Evolutionary conservation across 148 eudicot species (phyloP).

Genomic region (Chenopodium suecicum): DNA sequence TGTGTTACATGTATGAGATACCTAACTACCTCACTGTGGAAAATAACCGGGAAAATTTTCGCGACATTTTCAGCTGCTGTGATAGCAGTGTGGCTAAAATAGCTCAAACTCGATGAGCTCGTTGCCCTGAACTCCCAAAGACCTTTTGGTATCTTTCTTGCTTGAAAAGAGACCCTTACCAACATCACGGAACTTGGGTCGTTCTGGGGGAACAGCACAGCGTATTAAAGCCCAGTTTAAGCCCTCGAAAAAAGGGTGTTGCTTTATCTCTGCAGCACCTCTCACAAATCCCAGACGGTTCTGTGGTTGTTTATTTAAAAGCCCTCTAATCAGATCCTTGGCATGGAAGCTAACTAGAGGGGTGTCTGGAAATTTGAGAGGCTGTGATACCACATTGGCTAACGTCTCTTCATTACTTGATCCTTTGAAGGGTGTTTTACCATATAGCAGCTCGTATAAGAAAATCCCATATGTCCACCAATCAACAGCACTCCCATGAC

Average conservation of each 20-base stretch:
- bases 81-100: conserved; percentile 35
- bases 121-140: conserved; percentile 17
- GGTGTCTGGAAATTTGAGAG: conserved; percentile 53
- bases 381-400: conserved; percentile 53
- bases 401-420: conserved; percentile 62
- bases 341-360: conserved; percentile 65
- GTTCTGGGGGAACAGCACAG: conserved; percentile 69
- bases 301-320: conserved; percentile 61
- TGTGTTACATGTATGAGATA: conserved; percentile 22
- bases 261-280: conserved; percentile 78
- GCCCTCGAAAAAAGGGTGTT: conserved; percentile 74
- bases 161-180: conserved; percentile 25
- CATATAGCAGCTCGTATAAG: conserved; percentile 70
- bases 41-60: conserved; percentile 8
- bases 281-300: conserved; percentile 62
- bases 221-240: conserved; percentile 82
- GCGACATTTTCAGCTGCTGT: not conserved
- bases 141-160: conserved; percentile 24
- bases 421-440: conserved; percentile 83
- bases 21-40: conserved; percentile 17
- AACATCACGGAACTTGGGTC: conserved; percentile 42
- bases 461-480: conserved; percentile 91
- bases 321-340: conserved; percentile 58
- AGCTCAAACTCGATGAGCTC: conserved; percentile 51
- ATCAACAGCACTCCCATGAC: conserved; percentile 92